Base-by-base conservation (phyloP, 768 basidiomycete species). In the Candolleomyces aberdarensis region DNA sequence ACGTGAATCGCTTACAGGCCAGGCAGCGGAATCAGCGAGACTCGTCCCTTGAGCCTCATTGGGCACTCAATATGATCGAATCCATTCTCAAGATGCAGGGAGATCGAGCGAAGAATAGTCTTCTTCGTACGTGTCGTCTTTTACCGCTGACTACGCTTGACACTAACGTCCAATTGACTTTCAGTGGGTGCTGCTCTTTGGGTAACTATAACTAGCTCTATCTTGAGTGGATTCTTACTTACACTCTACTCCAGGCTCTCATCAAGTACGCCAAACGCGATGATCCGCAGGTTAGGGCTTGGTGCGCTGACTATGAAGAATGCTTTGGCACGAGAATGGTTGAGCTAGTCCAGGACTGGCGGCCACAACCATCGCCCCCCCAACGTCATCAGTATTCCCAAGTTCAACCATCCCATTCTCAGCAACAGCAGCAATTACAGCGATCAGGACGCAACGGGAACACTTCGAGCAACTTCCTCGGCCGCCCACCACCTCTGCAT, bases 291-390 rank as follows among this genome's bases (percentile, higher is more conserved):
- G 67, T 90, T 62, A 76, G 80, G n/a, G 74, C 72, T 41, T 88
- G 85, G 88, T 82, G 79, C 55, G 73, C 75, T 41, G 83, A 87
- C 47, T 88, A 88, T 58, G 85, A 87, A 67, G 86, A 85, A 60
- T 70, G 82, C 19, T 88, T 84, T 82, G 89, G 89, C 20, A 82
- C 85, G 58, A 79, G 79, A 59, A 79, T 86, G 29, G 74, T 76
- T 29, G 85, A 86, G 59, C 74, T 76, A 58, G 78, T 72, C 41
- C 75, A 74, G 56, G 75, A 78, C 57, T 76, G 75, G 71, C 72
- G 72, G 20, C 67, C 73, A 48, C 74, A 71, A 50, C 71, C 76
- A 41, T 77, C 78, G 15, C 76, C 77, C 22, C 69, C 72, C 54
- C 67, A 70, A 39, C 70, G 74, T 59, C 74, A 74, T 64, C 71